Base-by-base conservation (phyloP, 441 rosid species). In the Erysimum cheiri region DNA sequence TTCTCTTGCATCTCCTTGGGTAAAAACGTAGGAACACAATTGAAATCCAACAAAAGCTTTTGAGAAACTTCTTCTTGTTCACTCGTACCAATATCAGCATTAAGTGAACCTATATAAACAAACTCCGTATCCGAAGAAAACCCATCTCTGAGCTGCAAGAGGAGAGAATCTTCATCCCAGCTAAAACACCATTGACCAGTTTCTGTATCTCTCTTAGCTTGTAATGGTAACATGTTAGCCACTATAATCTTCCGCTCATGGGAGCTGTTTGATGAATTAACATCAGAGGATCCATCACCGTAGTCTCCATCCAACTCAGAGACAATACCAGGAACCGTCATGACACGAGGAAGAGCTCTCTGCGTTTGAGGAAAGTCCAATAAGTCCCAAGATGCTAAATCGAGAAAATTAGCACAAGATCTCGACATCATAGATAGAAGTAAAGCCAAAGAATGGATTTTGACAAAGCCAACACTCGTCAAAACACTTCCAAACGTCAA, bases 1-100 rank as follows among this genome's bases (percentile, higher is more conserved):
- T 71, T 91, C 41, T 78, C 75, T 39, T 91, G 82, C 64, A 83
- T 77, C 12, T 88, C 97, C 17, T 78, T 69, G 1, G 92, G 80
- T 26, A 91, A 78, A 78, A 88, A 91, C 5, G 97, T 82, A 6
- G 97, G 92, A 14, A 91, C 88, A 24, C 97, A 91, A 37, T 77
- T 85, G 73, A 85, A 91, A 58, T 87, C 87, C 61, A 78, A 77
- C 43, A 85, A 70, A 74, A 91, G 81, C 69, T 72, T 83, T 15
- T 83, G 91, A 0, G 97, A 82, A 62, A 91, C 80, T 19, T 83
- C 92, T 6, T 91, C 97, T 80, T 91, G 92, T 41, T 91, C 94
- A 13, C 65, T 79, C 6, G 32, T n/a, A 46, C 81, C 81, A 6
- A 91, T 83, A 59, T 87, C 89, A 41, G 60, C 87, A 62, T 80